Evolutionary conservation across 352 stramenopile genomes (phyloP), one percentile per base, ranked within the genome.

Genomic region (Phytophthora nicotianae): DNA sequence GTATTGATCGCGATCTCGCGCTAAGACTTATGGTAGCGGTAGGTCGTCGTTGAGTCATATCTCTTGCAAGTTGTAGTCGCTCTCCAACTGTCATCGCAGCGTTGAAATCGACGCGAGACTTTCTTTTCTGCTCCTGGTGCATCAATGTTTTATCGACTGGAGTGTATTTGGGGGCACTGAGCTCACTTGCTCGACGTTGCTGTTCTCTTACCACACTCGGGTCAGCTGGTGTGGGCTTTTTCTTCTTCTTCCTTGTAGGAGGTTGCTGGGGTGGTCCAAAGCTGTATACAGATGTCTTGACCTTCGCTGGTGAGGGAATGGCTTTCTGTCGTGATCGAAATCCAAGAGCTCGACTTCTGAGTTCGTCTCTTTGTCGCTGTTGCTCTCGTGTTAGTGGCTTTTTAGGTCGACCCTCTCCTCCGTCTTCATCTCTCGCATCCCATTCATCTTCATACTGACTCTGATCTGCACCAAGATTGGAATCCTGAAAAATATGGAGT

Each of bases 41-140:
- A 11, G 66, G 54, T 19, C 78, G 58, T 16, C 78, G 68, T 33
- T 81, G 54, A 1, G 70, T 72, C 52, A 86, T 77, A 35, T 87
- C 79, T 24, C 68, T 70, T 17, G 75, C 70, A 14, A 92, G 70
- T 38, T 86, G 63, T n/a, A 90, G 50, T 8, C 74, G 53, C 48
- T 92, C 83, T 0, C 72, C 79, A 26, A 92, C 83, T 57, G 75
- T 89, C 77, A 92, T 88, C 9, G 81, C 82, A 0, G 61, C 43
- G 17, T 92, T 69, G 43, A 89, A 92, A 24, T 80, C 69, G 27
- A 80, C 69, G 1, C 83, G 61, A 23, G 79, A 88, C 23, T 89
- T 90, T 23, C 79, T 71, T 24, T 82, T 79, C 17, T 89, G 70
- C 54, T 88, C 73, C 42, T 88, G 63, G 3, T 82, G 65, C 32